Evolutionary conservation across 2,329 filamentous ascomycete species (phyloP), one percentile per base, ranked within the genome.

Genomic region (Trichoderma endophyticum): DNA sequence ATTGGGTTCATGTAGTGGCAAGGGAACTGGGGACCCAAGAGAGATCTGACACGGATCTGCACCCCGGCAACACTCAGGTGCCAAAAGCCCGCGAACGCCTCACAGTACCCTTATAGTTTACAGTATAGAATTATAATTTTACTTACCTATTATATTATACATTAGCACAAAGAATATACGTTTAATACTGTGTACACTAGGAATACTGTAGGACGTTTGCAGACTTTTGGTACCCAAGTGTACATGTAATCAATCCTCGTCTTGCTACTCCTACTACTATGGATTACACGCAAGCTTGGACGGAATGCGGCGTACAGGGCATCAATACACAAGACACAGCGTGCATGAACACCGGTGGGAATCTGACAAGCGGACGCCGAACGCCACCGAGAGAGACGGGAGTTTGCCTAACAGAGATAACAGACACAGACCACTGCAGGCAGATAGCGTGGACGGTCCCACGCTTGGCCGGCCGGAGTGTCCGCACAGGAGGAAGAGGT

Each of bases 391-490:
- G 28, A 18, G 15, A 56, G 28, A 18, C 65, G 34, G 65, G 11
- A 32, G 26, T 43, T 24, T 21, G 24, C 36, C 56, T 59, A 60
- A 51, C n/a, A 67, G 66, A 70, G 66, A 54, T 70, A 62, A 70
- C 57, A 60, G 48, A 57, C 36, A 14, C 24, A 48, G 28, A 21
- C 51, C 59, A 62, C 34, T 28, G 18, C n/a, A 32, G 12, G 3
- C 4, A 69, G 36, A 70, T 70, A 21, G 66, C 36, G 56, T 54
- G 32, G 32, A 34, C 28, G 39, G 56, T 51, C n/a, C 57, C 65
- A 62, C 39, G 66, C 57, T 36, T 70, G 66, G 56, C 57, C 57
- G 66, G 66, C 66, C 14, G 66, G 32, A 36, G 48, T 57, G 64
- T 39, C 48, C 7, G 48, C 51, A 18, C 30, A 51, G n/a, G 30